Conservation (phyloP, 768 basidiomycete species). For the Termitomyces eurrhizus region DNA sequence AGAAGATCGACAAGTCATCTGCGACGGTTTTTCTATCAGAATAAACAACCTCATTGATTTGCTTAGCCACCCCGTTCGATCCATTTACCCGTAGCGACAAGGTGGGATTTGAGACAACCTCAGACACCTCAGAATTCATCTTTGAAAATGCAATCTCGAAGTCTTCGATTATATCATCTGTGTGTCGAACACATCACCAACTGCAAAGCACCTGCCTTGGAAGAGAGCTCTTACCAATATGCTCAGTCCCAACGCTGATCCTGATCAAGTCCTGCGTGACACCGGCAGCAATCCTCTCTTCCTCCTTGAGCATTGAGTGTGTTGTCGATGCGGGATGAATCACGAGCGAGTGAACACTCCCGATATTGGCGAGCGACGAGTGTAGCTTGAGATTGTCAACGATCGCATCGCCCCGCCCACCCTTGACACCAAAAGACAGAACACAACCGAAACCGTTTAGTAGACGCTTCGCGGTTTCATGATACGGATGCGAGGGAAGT, state of each 20-base stretch:
- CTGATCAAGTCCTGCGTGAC: conserved; percentile 57
- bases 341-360: conserved; percentile 33
- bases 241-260: conserved; percentile 27
- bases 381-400: conserved; percentile 36
- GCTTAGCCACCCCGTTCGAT: neutral
- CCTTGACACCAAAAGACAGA: conserved; percentile 60
- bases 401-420: conserved; percentile 26
- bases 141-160: conserved; percentile 12
- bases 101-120: neutral
- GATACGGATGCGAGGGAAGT: conserved; percentile 44
- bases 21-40: neutral
- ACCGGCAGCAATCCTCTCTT: conserved; percentile 46
- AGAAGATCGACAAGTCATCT: neutral
- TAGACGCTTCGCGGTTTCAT: conserved; percentile 42
- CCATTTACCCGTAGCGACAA: neutral
- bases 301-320: conserved; percentile 46
- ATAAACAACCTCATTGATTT: neutral
- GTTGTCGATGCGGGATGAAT: conserved; percentile 60
- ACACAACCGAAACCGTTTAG: conserved; percentile 54
- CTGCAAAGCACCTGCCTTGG: neutral
- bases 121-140: neutral
- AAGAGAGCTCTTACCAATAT: conserved; percentile 5
- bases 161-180: conserved; percentile 14
- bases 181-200: neutral
- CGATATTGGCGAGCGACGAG: conserved; percentile 32